Evolutionary conservation across 257 asterid genomes (phyloP), one percentile per base, ranked within the genome.

Genomic region (Echites panduratus): DNA sequence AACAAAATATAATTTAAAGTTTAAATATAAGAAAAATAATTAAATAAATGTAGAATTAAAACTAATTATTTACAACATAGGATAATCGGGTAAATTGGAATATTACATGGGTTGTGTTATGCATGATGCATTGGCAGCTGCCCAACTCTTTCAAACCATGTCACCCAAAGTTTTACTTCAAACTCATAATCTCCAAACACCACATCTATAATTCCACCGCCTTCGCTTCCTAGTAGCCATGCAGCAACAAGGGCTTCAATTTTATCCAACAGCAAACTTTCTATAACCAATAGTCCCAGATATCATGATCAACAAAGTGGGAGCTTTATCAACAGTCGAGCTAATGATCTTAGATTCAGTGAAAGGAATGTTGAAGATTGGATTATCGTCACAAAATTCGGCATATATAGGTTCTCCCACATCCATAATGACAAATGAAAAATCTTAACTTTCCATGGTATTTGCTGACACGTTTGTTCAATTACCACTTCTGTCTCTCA

Each of bases 141-240:
- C 68, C 89, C 88, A 9, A 86, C 87, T 22, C 77, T 86, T 79
- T 79, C 89, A 52, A 92, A 87, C 98, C 98, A 92, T 12, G 96
- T 85, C 91, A 90, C 75, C 0, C 95, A 94, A n/a, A n/a, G n/a
- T n/a, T n/a, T n/a, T n/a, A n/a, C n/a, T n/a, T n/a, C n/a, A n/a
- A n/a, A n/a, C n/a, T 26, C 85, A 66, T 84, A 77, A 79, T 90
- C 95, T 64, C 97, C 97, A 3, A 87, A 92, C 13, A 90, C 78
- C 26, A 87, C 93, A 66, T 90, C 98, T 11, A 95, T 79, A 40
- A 92, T 88, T 72, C 98, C 98, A 17, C 75, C 73, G 27, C 97
- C 97, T 80, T 92, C 96, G 2, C 90, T 84, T 53, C 98, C 98
- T 1, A 96, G 98, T 77, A 92, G 58, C 98, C 98, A 92, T 41